These are phyloP conservation scores for Hemileccinum rubropunctum DNA, from an alignment of 768 basidiomycete genomes.

Conservation along the genomic window DNA sequence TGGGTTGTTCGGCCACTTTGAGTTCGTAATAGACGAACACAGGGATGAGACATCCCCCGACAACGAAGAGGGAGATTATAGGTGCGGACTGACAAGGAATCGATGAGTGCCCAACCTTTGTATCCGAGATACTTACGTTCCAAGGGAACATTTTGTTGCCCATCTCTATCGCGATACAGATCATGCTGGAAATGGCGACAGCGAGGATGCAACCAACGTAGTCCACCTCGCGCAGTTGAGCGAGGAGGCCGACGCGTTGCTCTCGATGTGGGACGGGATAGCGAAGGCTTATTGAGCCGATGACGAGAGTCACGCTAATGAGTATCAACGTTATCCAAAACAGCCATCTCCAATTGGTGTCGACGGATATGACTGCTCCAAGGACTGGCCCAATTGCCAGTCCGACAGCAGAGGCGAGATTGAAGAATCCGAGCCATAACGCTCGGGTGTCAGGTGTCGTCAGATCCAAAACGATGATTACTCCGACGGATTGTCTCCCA, in stretches of 20 bases:
- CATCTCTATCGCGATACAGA: slow-evolving; percentile 38
- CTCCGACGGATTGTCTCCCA: slow-evolving; percentile 35
- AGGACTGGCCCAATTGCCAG: slow-evolving; percentile 45
- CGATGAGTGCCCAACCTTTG: not conserved
- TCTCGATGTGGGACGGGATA: slow-evolving; percentile 34
- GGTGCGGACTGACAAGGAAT: slow-evolving; percentile 24
- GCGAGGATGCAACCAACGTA: slow-evolving; percentile 31
- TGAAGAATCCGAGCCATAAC: slow-evolving; percentile 37
- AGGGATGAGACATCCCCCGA: slow-evolving; percentile 32
- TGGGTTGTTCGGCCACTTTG: slow-evolving; percentile 30
- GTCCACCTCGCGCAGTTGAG: slow-evolving; percentile 33
- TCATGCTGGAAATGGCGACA: slow-evolving; percentile 34
- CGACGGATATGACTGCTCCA: slow-evolving; percentile 44
- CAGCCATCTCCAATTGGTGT: slow-evolving; percentile 44
- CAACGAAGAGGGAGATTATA: slow-evolving; percentile 28
- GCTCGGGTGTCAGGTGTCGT: slow-evolving; percentile 36
- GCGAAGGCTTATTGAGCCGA: slow-evolving; percentile 26
- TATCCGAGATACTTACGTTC: slow-evolving; percentile 23
- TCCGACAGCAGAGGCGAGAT: slow-evolving; percentile 39
- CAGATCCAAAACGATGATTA: slow-evolving; percentile 35
- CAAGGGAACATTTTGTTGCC: slow-evolving; percentile 36
- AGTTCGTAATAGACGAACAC: slow-evolving; percentile 36
- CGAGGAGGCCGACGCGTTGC: slow-evolving; percentile 32
- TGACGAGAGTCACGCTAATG: slow-evolving; percentile 27
- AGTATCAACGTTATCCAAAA: slow-evolving; percentile 42